Evolutionary conservation across 306 rosid species (phyloP).

Genomic region (Quercus rubra): DNA sequence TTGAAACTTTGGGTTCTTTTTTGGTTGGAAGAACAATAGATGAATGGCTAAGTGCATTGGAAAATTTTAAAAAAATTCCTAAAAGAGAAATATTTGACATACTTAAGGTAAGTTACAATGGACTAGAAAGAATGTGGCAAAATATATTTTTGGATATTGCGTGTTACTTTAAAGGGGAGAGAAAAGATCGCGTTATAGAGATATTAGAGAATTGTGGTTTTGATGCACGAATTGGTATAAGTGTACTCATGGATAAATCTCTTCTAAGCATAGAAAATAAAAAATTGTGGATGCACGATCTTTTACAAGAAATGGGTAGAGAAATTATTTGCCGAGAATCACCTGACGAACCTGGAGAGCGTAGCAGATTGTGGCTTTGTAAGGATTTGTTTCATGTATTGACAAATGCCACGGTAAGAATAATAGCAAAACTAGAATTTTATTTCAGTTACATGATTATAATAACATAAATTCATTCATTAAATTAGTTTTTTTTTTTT

Average conservation of each 20-base stretch:
- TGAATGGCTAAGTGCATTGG: neutral
- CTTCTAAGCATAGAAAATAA: no score
- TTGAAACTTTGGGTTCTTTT: neutral
- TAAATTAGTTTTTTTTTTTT: no score
- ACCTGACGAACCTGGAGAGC: rapidly evolving
- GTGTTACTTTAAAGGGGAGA: neutral
- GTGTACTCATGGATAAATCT: neutral
- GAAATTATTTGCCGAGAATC: no score
- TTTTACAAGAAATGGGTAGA: no score
- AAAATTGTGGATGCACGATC: no score
- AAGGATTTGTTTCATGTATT: neutral
- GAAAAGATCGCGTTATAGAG: neutral
- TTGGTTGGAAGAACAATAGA: neutral
- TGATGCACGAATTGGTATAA: neutral
- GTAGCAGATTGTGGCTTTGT: no score
- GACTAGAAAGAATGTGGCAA: neutral
- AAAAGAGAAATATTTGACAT: neutral
- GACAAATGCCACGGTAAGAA: neutral
- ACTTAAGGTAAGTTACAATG: neutral
- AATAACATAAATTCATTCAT: no score
- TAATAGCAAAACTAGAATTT: no score
- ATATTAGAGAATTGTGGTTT: neutral
- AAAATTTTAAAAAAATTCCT: neutral
- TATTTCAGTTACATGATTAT: no score
- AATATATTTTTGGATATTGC: neutral